Evolutionary conservation across 2,329 filamentous ascomycete genomes (phyloP).

Genomic region (Fusarium devonianum): DNA sequence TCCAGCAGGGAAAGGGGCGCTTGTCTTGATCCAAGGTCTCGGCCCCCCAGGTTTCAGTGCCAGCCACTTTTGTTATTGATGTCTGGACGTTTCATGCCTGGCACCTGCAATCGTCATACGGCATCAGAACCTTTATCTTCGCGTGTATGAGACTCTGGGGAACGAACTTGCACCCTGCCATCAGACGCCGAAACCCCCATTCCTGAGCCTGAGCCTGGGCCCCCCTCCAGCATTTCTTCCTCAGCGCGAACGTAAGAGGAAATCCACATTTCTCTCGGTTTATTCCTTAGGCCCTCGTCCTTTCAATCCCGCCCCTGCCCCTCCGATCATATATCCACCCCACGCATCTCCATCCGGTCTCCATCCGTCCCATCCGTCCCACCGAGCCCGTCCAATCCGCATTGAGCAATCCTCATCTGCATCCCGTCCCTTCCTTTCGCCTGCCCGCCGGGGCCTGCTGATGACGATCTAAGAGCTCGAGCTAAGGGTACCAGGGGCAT

Average conservation of each 20-base stretch:
- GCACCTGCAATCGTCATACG: constrained; percentile 27
- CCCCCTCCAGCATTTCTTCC: constrained; percentile 2
- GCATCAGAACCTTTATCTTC: constrained; percentile 23
- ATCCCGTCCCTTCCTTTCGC: constrained; percentile 27
- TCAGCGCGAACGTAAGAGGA: background rate
- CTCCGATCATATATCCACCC: constrained; percentile 27
- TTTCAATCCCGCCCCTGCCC: too few species aligned
- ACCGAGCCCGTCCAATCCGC: constrained; percentile 28
- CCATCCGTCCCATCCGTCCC: constrained; percentile 20
- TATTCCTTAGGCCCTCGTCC: background rate
- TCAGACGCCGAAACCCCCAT: constrained; percentile 4
- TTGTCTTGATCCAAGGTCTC: constrained; percentile 15
- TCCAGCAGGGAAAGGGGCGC: constrained; percentile 3
- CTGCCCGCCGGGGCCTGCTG: constrained; percentile 14
- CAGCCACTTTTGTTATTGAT: constrained; percentile 19
- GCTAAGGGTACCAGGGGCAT: constrained; percentile 26
- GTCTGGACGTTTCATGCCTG: constrained; percentile 22
- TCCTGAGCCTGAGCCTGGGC: background rate
- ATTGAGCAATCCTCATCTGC: constrained; percentile 29
- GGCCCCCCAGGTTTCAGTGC: constrained; percentile 11
- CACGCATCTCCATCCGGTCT: constrained; percentile 22
- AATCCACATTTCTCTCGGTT: constrained; percentile 29
- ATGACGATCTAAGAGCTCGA: constrained; percentile 11
- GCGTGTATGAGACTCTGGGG: constrained; percentile 33
- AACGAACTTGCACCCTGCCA: constrained; percentile 17